These are phyloP conservation scores for Rhodomyrtus tomentosa DNA, from an alignment of 345 rosid genomes.

Conservation along the genomic window DNA sequence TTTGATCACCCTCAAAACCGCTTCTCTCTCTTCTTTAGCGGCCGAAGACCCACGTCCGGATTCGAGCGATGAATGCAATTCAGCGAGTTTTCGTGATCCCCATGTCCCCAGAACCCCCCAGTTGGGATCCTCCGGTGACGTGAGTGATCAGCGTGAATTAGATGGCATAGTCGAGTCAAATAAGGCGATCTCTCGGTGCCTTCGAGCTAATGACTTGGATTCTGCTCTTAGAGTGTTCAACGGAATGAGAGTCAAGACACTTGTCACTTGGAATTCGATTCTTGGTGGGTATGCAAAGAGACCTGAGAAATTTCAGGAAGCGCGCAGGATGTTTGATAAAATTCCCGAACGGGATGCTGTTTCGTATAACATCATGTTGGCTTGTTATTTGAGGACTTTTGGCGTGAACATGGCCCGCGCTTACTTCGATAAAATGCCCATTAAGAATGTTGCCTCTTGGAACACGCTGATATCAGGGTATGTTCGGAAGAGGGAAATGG, in stretches of 20 bases:
- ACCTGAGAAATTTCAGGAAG: slow-evolving; percentile 31
- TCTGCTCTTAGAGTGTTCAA: slow-evolving; percentile 52
- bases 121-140: background rate
- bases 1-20: background rate
- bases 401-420: slow-evolving; percentile 8
- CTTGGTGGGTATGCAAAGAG: slow-evolving; percentile 28
- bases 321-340: slow-evolving; percentile 21
- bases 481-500: slow-evolving; percentile 15
- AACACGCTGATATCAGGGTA: slow-evolving; percentile 62
- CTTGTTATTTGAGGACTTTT: background rate
- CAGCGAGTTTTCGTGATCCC: background rate
- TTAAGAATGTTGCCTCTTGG: slow-evolving; percentile 23
- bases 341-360: slow-evolving; percentile 14
- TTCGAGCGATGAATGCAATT: background rate
- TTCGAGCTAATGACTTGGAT: slow-evolving; percentile 47
- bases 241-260: slow-evolving; percentile 41
- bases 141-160: background rate
- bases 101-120: background rate
- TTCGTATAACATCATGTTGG: slow-evolving; percentile 35
- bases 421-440: slow-evolving; percentile 15
- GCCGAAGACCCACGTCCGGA: background rate
- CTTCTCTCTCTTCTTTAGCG: background rate
- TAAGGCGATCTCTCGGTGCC: slow-evolving; percentile 32
- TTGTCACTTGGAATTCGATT: slow-evolving; percentile 67
- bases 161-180: slow-evolving; percentile 33